phyloP scores from a whole-genome alignment of 1,139 yeast genomes.

The Williopsis jadinii region DNA sequence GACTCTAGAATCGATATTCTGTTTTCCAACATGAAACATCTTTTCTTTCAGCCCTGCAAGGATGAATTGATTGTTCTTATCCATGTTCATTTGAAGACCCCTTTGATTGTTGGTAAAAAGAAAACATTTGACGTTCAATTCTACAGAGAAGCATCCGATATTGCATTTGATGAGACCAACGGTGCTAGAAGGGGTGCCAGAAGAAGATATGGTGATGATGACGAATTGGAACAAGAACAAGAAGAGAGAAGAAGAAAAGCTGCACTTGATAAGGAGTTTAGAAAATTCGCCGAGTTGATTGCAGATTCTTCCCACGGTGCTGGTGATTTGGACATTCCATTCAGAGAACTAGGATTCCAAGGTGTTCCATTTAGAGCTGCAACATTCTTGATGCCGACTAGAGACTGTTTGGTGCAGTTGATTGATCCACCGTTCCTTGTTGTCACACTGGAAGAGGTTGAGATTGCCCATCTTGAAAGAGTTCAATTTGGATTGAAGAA shows the following conservation, averaged over 20 bases:
- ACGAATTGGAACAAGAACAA: conserved; percentile 97
- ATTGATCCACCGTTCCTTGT: conserved; percentile 95
- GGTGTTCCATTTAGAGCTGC: conserved; percentile 97
- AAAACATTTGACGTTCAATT: conserved; percentile 95
- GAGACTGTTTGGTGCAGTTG: conserved; percentile 91
- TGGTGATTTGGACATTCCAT: conserved; percentile 87
- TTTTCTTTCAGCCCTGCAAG: conserved; percentile 93
- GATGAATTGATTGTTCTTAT: conserved; percentile 90
- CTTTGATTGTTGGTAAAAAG: conserved; percentile 92
- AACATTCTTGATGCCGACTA: conserved; percentile 93
- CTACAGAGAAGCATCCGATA: conserved; percentile 94
- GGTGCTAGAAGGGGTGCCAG: conserved; percentile 64
- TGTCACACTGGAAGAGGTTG: conserved; percentile 85
- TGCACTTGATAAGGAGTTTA: conserved; percentile 86
- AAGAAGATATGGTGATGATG: conserved; percentile 96
- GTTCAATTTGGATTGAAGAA: conserved; percentile 95
- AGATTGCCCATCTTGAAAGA: conserved; percentile 92
- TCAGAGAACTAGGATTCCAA: conserved; percentile 91
- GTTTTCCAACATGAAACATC: conserved; percentile 85
- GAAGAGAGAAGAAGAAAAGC: conserved; percentile 94
- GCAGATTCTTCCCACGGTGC: conserved; percentile 79
- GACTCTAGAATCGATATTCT: conserved; percentile 87
- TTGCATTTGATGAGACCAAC: conserved; percentile 96
- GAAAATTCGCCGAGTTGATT: conserved; percentile 81
- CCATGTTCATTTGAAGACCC: conserved; percentile 88